These are phyloP conservation scores for Teunomyces funiuensis DNA, from an alignment of 805 yeast genomes.

Conservation along the genomic window DNA sequence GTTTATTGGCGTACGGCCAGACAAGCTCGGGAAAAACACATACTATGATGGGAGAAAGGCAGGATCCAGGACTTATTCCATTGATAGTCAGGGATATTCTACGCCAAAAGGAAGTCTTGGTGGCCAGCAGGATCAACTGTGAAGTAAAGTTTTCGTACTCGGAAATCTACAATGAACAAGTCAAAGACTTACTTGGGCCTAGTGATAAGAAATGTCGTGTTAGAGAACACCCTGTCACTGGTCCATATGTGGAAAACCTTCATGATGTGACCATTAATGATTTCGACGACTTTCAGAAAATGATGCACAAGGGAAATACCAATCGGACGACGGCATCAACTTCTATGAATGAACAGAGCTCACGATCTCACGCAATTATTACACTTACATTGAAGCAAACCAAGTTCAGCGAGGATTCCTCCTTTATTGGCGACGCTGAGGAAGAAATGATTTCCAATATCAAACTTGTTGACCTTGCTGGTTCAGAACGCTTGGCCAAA, in stretches of 20 bases:
- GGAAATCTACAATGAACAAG: conserved; percentile 79
- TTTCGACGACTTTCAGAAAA: conserved; percentile 48
- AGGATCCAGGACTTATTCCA: conserved; percentile 38
- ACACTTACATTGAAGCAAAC: conserved; percentile 63
- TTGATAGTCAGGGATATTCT: conserved; percentile 54
- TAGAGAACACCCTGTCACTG: conserved; percentile 63
- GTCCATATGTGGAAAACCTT: conserved; percentile 73
- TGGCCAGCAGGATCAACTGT: conserved; percentile 38
- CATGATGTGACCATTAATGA: conserved; percentile 50
- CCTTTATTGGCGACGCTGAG: conserved; percentile 36
- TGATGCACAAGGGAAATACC: conserved; percentile 51
- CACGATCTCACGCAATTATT: conserved; percentile 80
- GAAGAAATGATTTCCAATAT: conserved; percentile 58
- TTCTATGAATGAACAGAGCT: conserved; percentile 66
- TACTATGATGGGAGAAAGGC: conserved; percentile 43
- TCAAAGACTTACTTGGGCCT: conserved; percentile 55
- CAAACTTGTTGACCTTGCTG: conserved; percentile 77
- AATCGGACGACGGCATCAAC: conserved; percentile 72
- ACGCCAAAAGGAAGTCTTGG: conserved; percentile 35
- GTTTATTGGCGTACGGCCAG: conserved; percentile 44
- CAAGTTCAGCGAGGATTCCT: conserved; percentile 27
- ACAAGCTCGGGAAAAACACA: conserved; percentile 44
- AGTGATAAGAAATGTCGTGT: conserved; percentile 42
- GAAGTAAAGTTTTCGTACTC: conserved; percentile 55
- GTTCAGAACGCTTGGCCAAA: conserved; percentile 69